Evolutionary conservation across 805 yeast genomes (phyloP), one percentile per base, ranked within the genome.

Genomic region (Hanseniaspora jakobsenii): DNA sequence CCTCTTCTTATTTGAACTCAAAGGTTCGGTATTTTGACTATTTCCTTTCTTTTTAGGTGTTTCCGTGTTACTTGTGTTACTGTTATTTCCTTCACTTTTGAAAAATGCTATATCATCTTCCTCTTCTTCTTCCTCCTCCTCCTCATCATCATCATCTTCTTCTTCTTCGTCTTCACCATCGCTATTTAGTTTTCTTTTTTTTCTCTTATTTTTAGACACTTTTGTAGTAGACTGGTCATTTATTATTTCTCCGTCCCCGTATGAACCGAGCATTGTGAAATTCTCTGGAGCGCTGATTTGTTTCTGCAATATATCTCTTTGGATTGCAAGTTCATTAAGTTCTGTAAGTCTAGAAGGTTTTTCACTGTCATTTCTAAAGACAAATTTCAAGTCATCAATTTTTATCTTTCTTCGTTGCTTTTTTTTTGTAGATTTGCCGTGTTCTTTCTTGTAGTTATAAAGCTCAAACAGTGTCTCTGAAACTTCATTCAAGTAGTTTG

Each of bases 261-360:
- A 41, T 10, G 45, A 41, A 6, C 45, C 45, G 7, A 41, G 23
- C 38, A 41, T 41, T 9, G 45, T 34, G 19, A 41, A 41, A 17
- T 34, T 41, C 28, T 41, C 45, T 6, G 45, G 45, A 1, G 45
- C 45, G 22, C 28, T 41, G 16, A 41, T 41, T 28, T 41, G 45
- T 34, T 41, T 41, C 24, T 41, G 45, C 16, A 41, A 18, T 9
- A 41, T 32, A n/a, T 41, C 45, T 32, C 45, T 41, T 26, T 41
- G 45, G 14, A 30, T 24, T 16, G 45, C 45, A 9, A 41, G 36
- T 13, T 41, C 45, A 34, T 34, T 41, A 10, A 41, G 21, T 22
- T 41, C 45, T 23, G 45, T 41, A 2, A 41, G 30, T 41, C 45
- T 41, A 6, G 45, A 41, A 2, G 34, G 22, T n/a, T 41, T 41